Evolutionary conservation across 257 asterid species (phyloP).

Genomic region (Solanum sparsipilum): DNA sequence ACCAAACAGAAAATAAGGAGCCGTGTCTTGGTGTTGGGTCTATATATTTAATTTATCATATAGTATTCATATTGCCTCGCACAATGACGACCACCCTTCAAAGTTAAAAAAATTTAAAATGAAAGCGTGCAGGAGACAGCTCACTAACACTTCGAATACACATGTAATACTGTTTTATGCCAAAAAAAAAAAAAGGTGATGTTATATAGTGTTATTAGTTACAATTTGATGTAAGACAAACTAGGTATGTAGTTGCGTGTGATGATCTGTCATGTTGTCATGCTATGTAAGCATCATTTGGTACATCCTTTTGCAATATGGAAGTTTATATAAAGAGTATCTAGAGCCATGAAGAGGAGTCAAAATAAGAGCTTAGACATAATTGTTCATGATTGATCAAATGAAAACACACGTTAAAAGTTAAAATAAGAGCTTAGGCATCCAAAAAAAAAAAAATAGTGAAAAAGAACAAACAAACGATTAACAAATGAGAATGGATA

Average conservation of each 20-base stretch:
- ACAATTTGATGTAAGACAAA: too few species aligned
- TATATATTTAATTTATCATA: not conserved
- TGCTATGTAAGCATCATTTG: not conserved
- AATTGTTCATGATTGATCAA: not conserved
- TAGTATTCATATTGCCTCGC: not conserved
- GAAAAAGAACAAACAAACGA: not conserved
- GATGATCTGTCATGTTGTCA: not conserved
- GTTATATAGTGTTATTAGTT: not conserved
- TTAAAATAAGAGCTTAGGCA: too few species aligned
- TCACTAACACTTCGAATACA: too few species aligned
- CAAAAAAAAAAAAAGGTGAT: too few species aligned
- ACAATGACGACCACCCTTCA: not conserved
- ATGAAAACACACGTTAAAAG: too few species aligned
- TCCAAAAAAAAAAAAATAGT: too few species aligned
- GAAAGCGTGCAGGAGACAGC: not conserved
- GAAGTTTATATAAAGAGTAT: not conserved
- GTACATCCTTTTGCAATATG: accelerated
- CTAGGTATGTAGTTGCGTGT: accelerated
- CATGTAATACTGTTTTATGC: not conserved
- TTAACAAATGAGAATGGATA: too few species aligned
- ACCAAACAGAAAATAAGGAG: not conserved
- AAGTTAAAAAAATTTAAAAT: not conserved
- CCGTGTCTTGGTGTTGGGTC: not conserved
- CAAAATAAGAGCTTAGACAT: not conserved
- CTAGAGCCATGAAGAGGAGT: not conserved